phyloP scores from a whole-genome alignment of 768 basidiomycete genomes.

The Tricholoma sp. region DNA sequence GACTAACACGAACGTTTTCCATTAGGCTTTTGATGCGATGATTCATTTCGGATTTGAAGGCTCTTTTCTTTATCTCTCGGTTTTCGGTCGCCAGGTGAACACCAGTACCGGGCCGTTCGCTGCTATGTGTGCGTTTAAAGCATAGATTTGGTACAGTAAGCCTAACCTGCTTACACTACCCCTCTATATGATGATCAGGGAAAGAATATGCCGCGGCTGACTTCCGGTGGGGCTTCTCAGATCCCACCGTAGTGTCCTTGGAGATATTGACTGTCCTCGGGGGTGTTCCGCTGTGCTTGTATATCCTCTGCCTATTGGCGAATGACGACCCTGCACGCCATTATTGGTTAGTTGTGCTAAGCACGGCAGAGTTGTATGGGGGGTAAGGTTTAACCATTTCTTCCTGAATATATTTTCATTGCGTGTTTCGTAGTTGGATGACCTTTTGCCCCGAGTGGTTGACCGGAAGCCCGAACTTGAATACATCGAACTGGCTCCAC shows the following conservation, averaged over 20 bases:
- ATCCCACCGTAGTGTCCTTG: constrained; percentile 76
- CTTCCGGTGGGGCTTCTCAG: constrained; percentile 74
- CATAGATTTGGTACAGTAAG: neutral
- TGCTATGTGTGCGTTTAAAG: constrained; percentile 58
- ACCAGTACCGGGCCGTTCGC: constrained; percentile 66
- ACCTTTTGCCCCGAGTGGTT: constrained; percentile 88
- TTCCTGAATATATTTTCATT: neutral
- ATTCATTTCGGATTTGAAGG: constrained; percentile 80
- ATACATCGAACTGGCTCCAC: constrained; percentile 64
- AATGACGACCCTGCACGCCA: constrained; percentile 61
- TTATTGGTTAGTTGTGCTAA: constrained; percentile 77
- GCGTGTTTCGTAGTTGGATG: constrained; percentile 55
- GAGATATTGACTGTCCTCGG: constrained; percentile 81
- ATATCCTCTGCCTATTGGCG: constrained; percentile 61
- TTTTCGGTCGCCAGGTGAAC: constrained; percentile 68
- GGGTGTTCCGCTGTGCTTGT: constrained; percentile 69
- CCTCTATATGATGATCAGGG: constrained; percentile 39
- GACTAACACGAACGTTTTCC: neutral
- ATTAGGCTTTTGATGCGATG: constrained; percentile 71
- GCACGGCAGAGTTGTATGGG: constrained; percentile 76
- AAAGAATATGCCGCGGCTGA: constrained; percentile 79
- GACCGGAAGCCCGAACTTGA: constrained; percentile 63
- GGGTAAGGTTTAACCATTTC: constrained; percentile 37
- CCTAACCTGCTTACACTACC: neutral
- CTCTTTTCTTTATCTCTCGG: constrained; percentile 73